Percentiles rank a stretch among this genome's conserved stretches.
Conservation (phyloP, 2,329 filamentous ascomycete species). For the Pseudocercospora vitis region DNA sequence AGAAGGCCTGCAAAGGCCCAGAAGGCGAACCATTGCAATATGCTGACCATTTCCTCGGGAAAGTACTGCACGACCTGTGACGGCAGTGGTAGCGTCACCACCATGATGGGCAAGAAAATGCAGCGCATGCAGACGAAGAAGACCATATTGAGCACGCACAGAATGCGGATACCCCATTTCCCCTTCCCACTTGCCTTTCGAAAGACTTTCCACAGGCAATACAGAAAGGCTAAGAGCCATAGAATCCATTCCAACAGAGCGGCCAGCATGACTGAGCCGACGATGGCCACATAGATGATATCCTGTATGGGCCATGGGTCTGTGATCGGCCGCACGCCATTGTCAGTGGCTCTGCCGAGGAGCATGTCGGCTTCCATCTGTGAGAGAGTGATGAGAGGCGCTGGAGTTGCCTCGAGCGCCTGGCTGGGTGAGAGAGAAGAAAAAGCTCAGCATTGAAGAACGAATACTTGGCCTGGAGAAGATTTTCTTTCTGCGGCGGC, state of each 20-base stretch:
- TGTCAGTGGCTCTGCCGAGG: conserved; percentile 10
- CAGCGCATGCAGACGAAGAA: conserved; percentile 76
- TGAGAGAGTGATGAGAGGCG: not conserved
- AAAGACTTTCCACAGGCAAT: conserved; percentile 86
- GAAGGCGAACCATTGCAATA: conserved; percentile 93
- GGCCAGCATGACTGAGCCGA: conserved; percentile 78
- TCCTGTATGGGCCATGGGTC: conserved; percentile 45
- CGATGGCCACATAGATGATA: conserved; percentile 81
- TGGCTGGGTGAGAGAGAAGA: not conserved
- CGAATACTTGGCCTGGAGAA: not conserved
- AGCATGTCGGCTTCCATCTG: conserved; percentile 13
- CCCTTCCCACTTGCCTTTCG: conserved; percentile 68
- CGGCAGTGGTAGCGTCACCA: conserved; percentile 86
- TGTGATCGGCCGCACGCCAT: conserved; percentile 19
- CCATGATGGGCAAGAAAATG: conserved; percentile 90
- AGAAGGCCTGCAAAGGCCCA: conserved; percentile 86
- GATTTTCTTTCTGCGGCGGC: not conserved
- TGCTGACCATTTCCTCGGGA: conserved; percentile 64
- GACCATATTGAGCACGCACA: conserved; percentile 73
- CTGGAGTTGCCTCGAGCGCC: not conserved
- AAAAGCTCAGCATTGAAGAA: not conserved
- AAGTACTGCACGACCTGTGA: conserved; percentile 69
- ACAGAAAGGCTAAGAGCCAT: conserved; percentile 90
- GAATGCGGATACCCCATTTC: conserved; percentile 74
- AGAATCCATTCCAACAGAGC: conserved; percentile 91